Conservation (phyloP, 1,139 yeast genomes). For the Taphrina pruni region DNA sequence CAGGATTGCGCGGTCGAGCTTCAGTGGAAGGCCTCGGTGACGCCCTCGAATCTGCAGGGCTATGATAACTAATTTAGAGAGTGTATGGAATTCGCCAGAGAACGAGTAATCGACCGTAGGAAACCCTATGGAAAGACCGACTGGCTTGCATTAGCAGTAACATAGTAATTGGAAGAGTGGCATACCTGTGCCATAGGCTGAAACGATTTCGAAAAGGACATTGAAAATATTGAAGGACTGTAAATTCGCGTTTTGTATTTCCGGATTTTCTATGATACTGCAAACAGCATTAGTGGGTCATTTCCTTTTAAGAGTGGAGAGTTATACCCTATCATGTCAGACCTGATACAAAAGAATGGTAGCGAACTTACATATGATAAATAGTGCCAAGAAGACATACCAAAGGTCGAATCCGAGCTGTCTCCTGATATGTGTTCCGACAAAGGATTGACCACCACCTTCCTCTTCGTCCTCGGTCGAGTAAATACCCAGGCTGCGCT, state of each 20-base stretch:
- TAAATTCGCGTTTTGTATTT: conserved; percentile 41
- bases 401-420: conserved; percentile 94
- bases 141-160: conserved; percentile 34
- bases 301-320: conserved; percentile 64
- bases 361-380: conserved; percentile 59
- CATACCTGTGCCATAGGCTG: conserved; percentile 65
- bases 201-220: conserved; percentile 81
- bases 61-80: conserved; percentile 82
- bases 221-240: conserved; percentile 69
- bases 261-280: conserved; percentile 38
- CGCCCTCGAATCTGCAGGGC: conserved; percentile 94
- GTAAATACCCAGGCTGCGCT: conserved; percentile 89
- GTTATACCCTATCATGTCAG: conserved; percentile 53
- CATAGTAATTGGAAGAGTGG: conserved; percentile 72
- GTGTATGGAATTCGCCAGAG: conserved; percentile 68
- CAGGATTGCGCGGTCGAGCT: conserved; percentile 92
- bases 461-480: conserved; percentile 52
- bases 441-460: conserved; percentile 57
- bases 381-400: conserved; percentile 86
- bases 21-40: conserved; percentile 94
- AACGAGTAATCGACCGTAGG: conserved; percentile 71
- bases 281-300: conserved; percentile 55
- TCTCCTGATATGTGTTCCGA: conserved; percentile 86
- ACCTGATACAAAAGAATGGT: neutral
- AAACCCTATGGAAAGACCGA: conserved; percentile 52